Evolutionary conservation across 257 asterid species (phyloP), one percentile per base, ranked within the genome.

Genomic region (Ehretia macrophylla): DNA sequence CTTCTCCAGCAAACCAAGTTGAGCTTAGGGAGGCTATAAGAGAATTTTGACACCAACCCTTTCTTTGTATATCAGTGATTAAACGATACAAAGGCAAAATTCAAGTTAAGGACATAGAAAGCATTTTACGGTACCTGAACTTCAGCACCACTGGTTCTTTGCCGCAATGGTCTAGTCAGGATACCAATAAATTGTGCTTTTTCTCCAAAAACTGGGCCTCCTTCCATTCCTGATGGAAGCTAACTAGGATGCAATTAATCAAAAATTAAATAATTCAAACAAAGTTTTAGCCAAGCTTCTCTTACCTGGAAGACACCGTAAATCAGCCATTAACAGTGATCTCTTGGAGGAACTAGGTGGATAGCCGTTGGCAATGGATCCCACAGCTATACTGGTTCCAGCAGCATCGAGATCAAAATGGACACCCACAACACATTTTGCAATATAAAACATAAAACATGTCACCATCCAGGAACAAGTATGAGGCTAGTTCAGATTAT

Each of bases 271-370:
- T 64, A 59, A 42, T 63, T 32, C 64, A 70, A 32, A 18, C 32
- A 72, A 63, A 56, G n/a, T 17, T 40, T 55, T 57, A 58, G 73
- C 72, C 64, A 19, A 71, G 73, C 65, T 60, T 67, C 71, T 74
- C 82, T 52, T 75, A 89, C 99, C 99, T 70, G 99, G 99, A 77
- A 89, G 97, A 73, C 99, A 86, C 69, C 96, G 81, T 76, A 89
- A 81, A 74, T 93, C 99, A 79, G 92, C 99, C 93, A 86, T 79
- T 78, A 93, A 67, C 62, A 93, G 69, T 32, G 95, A 87, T 67
- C 80, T 85, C 65, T 61, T 58, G 46, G 54, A 67, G 55, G 89
- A 80, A 71, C 60, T 70, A 59, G 96, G 83, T 45, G 97, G 97
- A 67, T 84, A 87, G 81, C 78, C 75, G 77, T 92, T 92, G 79